Evolutionary conservation across 768 basidiomycete species (phyloP).

Genomic region (Kwoniella europaea): DNA sequence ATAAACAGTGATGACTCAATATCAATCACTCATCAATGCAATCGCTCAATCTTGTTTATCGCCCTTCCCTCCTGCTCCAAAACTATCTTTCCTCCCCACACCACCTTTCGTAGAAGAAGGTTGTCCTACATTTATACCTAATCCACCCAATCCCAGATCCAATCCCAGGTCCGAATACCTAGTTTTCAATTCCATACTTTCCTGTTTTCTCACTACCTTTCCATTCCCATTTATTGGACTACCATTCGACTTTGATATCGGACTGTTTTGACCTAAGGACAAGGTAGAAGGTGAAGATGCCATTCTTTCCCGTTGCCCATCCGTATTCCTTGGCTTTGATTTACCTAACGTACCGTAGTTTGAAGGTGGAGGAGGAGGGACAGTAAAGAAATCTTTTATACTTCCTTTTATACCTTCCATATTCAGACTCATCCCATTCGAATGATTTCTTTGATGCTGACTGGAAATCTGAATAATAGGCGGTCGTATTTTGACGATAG

Average conservation of each 20-base stretch:
- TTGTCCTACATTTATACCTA: not conserved
- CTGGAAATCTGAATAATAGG: slow-evolving; percentile 8
- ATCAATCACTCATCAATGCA: too few relatives aligned
- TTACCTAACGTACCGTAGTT: not conserved
- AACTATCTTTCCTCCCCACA: not conserved
- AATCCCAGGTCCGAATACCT: slow-evolving; percentile 8
- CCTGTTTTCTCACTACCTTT: not conserved
- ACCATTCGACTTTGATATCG: not conserved
- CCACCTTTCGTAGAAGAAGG: too few relatives aligned
- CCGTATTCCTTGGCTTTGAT: not conserved
- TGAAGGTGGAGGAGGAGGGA: slow-evolving; percentile 43
- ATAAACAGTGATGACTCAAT: too few relatives aligned
- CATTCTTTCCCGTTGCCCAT: not conserved
- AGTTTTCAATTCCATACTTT: slow-evolving; percentile 19
- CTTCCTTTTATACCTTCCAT: slow-evolving; percentile 20
- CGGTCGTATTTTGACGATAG: slow-evolving; percentile 33
- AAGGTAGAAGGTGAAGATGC: slow-evolving; percentile 1
- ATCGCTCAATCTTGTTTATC: slow-evolving; percentile 7
- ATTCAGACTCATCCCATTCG: not conserved
- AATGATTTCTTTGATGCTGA: not conserved
- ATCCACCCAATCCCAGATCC: slow-evolving; percentile 5
- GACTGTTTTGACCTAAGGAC: slow-evolving; percentile 5
- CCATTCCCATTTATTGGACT: not conserved
- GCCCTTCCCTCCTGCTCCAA: not conserved
- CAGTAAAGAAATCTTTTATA: slow-evolving; percentile 40